phyloP scores from a whole-genome alignment of 2,329 filamentous ascomycete genomes.

The Apiospora koreana region DNA sequence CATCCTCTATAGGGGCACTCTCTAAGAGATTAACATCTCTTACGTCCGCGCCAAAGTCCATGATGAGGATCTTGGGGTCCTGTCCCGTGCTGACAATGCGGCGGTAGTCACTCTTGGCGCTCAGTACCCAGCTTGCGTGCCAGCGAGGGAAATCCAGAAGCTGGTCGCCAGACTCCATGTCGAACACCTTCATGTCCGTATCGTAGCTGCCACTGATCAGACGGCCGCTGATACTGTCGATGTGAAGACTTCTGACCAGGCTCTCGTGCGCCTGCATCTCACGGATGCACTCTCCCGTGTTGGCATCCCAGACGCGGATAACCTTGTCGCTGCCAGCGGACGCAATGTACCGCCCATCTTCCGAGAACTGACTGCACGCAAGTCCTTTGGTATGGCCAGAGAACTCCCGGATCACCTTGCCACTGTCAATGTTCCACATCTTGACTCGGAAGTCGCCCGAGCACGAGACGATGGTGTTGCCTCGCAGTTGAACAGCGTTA shows the following conservation, averaged over 20 bases:
- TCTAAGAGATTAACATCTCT: conserved; percentile 60
- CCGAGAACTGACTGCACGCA: conserved; percentile 93
- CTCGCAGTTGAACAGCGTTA: conserved; percentile 93
- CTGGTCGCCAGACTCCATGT: conserved; percentile 77
- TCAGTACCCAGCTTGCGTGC: conserved; percentile 96
- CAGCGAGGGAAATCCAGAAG: conserved; percentile 88
- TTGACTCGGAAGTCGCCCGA: conserved; percentile 92
- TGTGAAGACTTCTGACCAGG: conserved; percentile 85
- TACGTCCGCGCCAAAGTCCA: conserved; percentile 80
- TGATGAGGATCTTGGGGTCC: conserved; percentile 86
- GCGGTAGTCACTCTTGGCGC: conserved; percentile 93
- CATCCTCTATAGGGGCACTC: conserved; percentile 38
- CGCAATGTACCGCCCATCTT: conserved; percentile 90
- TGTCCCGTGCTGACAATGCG: conserved; percentile 94
- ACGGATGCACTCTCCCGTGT: conserved; percentile 80
- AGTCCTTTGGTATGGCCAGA: conserved; percentile 87
- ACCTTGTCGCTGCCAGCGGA: conserved; percentile 94
- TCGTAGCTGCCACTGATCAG: conserved; percentile 94
- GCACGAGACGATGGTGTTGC: conserved; percentile 89
- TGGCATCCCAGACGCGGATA: conserved; percentile 94
- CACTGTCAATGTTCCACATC: conserved; percentile 91
- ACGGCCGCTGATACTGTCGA: conserved; percentile 83
- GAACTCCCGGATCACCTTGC: conserved; percentile 88
- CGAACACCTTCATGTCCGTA: conserved; percentile 91
- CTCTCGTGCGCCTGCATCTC: conserved; percentile 82